phyloP scores from a whole-genome alignment of 495 filamentous ascomycete genomes.

The Lindgomyces ingoldianus region DNA sequence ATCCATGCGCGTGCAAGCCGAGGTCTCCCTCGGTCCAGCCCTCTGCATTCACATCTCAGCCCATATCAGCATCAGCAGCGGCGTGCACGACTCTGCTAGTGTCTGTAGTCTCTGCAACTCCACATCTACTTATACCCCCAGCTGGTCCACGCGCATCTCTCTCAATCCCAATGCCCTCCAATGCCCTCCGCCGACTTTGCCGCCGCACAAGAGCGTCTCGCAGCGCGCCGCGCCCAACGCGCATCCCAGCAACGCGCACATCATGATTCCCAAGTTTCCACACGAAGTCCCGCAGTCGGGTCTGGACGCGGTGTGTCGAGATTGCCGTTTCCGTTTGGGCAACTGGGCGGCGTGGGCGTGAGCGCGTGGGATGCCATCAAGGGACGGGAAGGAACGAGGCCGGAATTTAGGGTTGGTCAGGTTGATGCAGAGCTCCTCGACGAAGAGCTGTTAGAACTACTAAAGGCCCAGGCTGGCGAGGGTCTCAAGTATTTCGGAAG shows the following conservation, averaged over 20 bases:
- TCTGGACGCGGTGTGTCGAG: conserved; percentile 50
- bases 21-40: neutral
- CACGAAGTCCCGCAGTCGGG: too few species aligned
- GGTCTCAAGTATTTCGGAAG: conserved; percentile 82
- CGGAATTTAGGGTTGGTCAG: conserved; percentile 91
- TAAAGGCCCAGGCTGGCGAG: conserved; percentile 85
- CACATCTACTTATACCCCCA: neutral
- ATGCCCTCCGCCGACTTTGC: conserved; percentile 81
- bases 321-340: conserved; percentile 66
- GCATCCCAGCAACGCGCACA: conserved; percentile 60
- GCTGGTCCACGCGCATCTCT: neutral
- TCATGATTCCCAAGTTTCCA: conserved; percentile 26
- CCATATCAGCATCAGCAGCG: conserved; percentile 1
- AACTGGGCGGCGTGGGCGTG: conserved; percentile 58
- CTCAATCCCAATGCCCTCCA: conserved; percentile 6
- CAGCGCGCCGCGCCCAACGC: conserved; percentile 72
- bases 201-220: conserved; percentile 79
- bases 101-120: too few species aligned
- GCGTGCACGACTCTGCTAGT: too few species aligned
- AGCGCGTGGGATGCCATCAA: conserved; percentile 69
- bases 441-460: conserved; percentile 82
- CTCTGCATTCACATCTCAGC: neutral
- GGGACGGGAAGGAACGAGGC: conserved; percentile 75
- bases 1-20: too few species aligned
- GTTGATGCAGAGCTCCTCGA: conserved; percentile 95